Conservation (phyloP, 2,329 filamentous ascomycete species). For the Tolypocladium inflatum region DNA sequence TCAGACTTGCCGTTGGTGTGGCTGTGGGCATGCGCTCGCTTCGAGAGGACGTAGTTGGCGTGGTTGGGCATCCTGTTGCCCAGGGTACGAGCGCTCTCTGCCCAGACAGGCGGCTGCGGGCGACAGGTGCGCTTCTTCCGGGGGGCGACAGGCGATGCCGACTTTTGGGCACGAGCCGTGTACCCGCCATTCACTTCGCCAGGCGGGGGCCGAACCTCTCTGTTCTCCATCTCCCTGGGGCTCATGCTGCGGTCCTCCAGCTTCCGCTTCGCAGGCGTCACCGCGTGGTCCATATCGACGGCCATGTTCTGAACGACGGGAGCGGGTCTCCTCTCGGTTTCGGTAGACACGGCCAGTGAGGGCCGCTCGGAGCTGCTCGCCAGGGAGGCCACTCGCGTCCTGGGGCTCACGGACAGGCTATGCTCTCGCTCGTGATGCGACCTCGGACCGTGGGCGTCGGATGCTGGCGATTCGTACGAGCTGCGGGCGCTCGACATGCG, state of each 20-base stretch:
- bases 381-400: slow-evolving; percentile 52
- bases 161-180: slow-evolving; percentile 9
- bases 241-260: slow-evolving; percentile 30
- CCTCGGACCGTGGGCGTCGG: slow-evolving; percentile 37
- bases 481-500: slow-evolving; percentile 26
- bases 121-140: slow-evolving; percentile 31
- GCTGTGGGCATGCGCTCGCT: slow-evolving; percentile 20
- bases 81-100: slow-evolving; percentile 27
- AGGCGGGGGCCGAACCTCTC: slow-evolving; percentile 37
- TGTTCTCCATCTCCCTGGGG: slow-evolving; percentile 41
- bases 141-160: slow-evolving; percentile 21
- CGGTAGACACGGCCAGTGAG: slow-evolving; percentile 8
- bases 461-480: slow-evolving; percentile 32
- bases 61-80: slow-evolving; percentile 27
- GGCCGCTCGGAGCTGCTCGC: slow-evolving; percentile 30
- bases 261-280: slow-evolving; percentile 30
- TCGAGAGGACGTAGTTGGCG: slow-evolving; percentile 37
- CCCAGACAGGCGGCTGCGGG: slow-evolving; percentile 36
- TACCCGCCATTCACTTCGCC: slow-evolving; percentile 36
- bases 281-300: slow-evolving; percentile 19
- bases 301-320: slow-evolving; percentile 15
- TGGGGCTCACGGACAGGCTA: slow-evolving; percentile 70
- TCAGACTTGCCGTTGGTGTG: slow-evolving; percentile 30
- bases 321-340: slow-evolving; percentile 15
- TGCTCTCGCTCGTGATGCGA: slow-evolving; percentile 56